These are phyloP conservation scores for Alternaria arborescens DNA, from an alignment of 2,329 filamentous ascomycete species.

Conservation along the genomic window DNA sequence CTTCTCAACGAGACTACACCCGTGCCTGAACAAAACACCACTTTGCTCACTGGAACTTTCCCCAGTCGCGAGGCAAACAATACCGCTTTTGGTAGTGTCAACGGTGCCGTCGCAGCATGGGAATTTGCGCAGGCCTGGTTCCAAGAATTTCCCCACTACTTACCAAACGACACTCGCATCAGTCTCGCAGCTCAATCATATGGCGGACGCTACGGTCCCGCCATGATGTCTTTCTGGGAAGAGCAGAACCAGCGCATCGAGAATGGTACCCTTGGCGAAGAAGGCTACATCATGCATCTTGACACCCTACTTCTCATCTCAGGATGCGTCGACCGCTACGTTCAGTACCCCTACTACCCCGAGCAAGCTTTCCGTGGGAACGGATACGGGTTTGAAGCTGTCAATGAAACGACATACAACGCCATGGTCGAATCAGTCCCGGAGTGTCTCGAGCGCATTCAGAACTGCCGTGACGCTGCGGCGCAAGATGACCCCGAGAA, in stretches of 20 bases:
- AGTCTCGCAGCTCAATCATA: constrained; percentile 31
- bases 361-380: constrained; percentile 22
- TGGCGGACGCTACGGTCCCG: constrained; percentile 23
- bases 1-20: constrained; percentile 22
- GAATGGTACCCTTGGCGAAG: constrained; percentile 15
- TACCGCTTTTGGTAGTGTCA: constrained; percentile 28
- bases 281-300: constrained; percentile 20
- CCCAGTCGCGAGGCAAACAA: constrained; percentile 28
- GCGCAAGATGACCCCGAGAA: constrained; percentile 50
- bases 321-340: constrained; percentile 19
- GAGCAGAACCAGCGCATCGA: constrained; percentile 26
- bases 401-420: constrained; percentile 28
- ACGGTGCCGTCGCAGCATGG: constrained; percentile 31
- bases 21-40: constrained; percentile 27
- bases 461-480: constrained; percentile 23
- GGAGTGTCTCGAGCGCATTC: constrained; percentile 25
- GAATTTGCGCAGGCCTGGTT: constrained; percentile 33
- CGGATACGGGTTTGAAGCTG: constrained; percentile 21
- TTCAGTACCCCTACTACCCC: constrained; percentile 21
- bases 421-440: constrained; percentile 24
- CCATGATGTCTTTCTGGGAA: constrained; percentile 26
- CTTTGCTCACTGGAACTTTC: constrained; percentile 27
- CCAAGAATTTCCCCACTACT: constrained; percentile 31
- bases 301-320: constrained; percentile 22
- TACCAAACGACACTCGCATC: constrained; percentile 29